Conservation (phyloP, 1,284 basidiomycete species). For the Thecaphora frezii region DNA sequence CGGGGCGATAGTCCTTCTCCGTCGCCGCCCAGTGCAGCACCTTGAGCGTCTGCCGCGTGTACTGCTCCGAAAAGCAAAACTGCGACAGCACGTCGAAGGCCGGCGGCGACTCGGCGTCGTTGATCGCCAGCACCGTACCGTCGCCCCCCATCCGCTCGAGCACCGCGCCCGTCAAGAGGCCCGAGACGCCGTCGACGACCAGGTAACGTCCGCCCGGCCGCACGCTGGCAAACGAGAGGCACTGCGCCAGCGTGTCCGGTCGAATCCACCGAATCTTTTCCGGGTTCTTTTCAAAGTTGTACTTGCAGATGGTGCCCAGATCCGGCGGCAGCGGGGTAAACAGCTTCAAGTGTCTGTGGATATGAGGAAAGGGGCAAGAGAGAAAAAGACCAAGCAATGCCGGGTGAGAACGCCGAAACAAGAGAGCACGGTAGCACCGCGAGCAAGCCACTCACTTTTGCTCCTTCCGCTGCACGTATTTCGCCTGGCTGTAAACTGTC, state of each 20-base stretch:
- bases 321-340: slow-evolving; percentile 89
- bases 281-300: slow-evolving; percentile 72
- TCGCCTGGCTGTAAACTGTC: slow-evolving; percentile 54
- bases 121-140: slow-evolving; percentile 80
- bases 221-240: slow-evolving; percentile 80
- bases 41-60: slow-evolving; percentile 22
- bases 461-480: slow-evolving; percentile 54
- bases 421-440: background rate
- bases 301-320: slow-evolving; percentile 81
- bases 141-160: slow-evolving; percentile 71
- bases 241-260: slow-evolving; percentile 83
- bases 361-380: slow-evolving; percentile 1
- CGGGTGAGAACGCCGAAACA: too few species aligned
- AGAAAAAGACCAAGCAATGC: background rate
- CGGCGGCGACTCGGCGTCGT: slow-evolving; percentile 88
- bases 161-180: slow-evolving; percentile 79
- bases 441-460: slow-evolving; percentile 29
- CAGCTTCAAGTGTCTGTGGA: slow-evolving; percentile 75
- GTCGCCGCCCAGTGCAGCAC: slow-evolving; percentile 49
- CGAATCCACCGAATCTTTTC: slow-evolving; percentile 80
- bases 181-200: slow-evolving; percentile 85
- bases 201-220: slow-evolving; percentile 83
- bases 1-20: slow-evolving; percentile 30
- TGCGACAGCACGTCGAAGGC: slow-evolving; percentile 84
- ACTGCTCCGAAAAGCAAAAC: slow-evolving; percentile 66